Evolutionary conservation across 2,329 filamentous ascomycete genomes (phyloP).

Genomic region (Tolypocladium paradoxum): DNA sequence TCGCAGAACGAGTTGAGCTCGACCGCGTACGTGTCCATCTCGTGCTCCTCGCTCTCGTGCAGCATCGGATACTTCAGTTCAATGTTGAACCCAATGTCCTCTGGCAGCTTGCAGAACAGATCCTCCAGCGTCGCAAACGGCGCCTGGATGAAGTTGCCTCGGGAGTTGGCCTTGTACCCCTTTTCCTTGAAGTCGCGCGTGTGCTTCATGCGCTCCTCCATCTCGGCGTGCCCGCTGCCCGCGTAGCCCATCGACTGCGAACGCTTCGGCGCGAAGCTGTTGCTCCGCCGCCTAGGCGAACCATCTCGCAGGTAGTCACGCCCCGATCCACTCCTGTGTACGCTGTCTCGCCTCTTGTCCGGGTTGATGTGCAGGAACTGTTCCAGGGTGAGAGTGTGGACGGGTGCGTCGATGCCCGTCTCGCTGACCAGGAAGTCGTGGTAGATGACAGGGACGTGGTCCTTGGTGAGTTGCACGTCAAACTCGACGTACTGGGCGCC

Average conservation of each 20-base stretch:
- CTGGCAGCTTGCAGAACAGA: conserved; percentile 75
- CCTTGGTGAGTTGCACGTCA: conserved; percentile 97
- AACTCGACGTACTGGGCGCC: conserved; percentile 68
- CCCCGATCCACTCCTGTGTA: background rate
- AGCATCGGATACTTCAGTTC: conserved; percentile 99
- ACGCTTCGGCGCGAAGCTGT: conserved; percentile 32
- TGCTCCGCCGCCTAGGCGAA: conserved; percentile 17
- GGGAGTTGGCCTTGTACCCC: conserved; percentile 90
- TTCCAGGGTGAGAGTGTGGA: conserved; percentile 88
- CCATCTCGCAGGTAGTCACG: conserved; percentile 1
- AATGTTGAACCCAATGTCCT: conserved; percentile 88
- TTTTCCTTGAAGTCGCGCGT: conserved; percentile 90
- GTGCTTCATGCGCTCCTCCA: conserved; percentile 88
- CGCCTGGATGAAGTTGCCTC: conserved; percentile 89
- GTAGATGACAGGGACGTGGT: conserved; percentile 95
- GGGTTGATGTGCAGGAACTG: conserved; percentile 86
- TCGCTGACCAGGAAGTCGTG: conserved; percentile 98
- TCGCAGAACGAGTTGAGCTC: conserved; percentile 96
- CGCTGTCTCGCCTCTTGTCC: conserved; percentile 26
- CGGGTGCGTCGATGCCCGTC: conserved; percentile 91
- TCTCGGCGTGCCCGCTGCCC: conserved; percentile 25
- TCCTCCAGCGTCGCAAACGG: conserved; percentile 94
- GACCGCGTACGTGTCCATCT: conserved; percentile 93
- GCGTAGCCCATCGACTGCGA: conserved; percentile 46
- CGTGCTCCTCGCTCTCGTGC: conserved; percentile 85